phyloP scores from a whole-genome alignment of 495 filamentous ascomycete species.

The Neurospora sp. region DNA sequence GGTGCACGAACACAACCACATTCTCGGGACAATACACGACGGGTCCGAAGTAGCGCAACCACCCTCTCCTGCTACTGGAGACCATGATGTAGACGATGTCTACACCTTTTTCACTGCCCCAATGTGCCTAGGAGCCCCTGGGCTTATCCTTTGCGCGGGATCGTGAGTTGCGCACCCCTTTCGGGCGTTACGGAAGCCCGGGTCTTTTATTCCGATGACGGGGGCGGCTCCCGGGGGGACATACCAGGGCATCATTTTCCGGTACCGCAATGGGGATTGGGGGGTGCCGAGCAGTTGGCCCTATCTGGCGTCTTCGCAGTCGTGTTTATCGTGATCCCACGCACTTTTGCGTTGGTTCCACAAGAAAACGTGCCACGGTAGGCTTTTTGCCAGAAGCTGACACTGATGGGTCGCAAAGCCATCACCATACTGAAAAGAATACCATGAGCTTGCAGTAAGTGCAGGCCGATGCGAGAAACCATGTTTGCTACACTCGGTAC shows the following conservation, averaged over 20 bases:
- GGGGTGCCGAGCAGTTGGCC: not conserved
- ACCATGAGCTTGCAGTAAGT: not conserved
- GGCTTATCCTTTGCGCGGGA: too few relatives aligned
- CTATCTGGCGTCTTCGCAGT: not conserved
- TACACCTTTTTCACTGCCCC: not conserved
- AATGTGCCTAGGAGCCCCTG: not conserved
- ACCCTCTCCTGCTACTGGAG: too few relatives aligned
- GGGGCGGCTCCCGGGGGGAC: not conserved
- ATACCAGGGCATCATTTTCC: not conserved
- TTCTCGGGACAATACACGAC: too few relatives aligned
- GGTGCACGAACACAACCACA: too few relatives aligned
- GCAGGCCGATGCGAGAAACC: not conserved
- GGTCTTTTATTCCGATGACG: not conserved
- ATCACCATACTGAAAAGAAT: not conserved
- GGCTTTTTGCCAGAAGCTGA: not conserved
- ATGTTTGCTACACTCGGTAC: not conserved
- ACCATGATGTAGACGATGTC: too few relatives aligned
- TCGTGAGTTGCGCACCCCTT: not conserved
- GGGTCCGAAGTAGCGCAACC: too few relatives aligned
- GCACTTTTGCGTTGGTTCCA: not conserved
- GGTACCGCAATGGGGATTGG: not conserved
- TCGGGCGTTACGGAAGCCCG: not conserved
- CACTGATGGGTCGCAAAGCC: not conserved
- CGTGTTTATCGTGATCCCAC: not conserved
- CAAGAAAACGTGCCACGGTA: not conserved